Evolutionary conservation across 345 rosid species (phyloP), one percentile per base, ranked within the genome.

Genomic region (Barbarea vulgaris): DNA sequence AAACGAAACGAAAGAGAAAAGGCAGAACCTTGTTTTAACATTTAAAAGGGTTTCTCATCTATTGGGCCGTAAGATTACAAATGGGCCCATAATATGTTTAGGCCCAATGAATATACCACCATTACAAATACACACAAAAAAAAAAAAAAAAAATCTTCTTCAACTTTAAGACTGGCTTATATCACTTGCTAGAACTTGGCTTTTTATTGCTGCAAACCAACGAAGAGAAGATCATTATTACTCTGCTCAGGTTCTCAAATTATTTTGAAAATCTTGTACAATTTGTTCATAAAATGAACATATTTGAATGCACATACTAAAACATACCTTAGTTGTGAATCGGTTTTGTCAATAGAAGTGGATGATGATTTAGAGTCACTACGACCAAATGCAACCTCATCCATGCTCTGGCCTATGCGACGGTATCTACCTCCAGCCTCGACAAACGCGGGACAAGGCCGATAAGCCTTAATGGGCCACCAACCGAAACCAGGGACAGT

Each of bases 381-480:
- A 53, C 89, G 67, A 53, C 98, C 96, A 59, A 64, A 90, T 44
- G 84, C 95, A 70, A 91, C 91, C 71, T 91, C 97, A 69, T 91
- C 98, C 98, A 94, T 86, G 88, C 90, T 91, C 79, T 95, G 99
- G 1, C 97, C 97, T 2, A 70, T 82, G 56, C 93, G 85, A 31
- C 83, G 81, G 68, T 92, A 92, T 79, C 96, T 73, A 46, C 97
- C 97, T 11, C 97, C 97, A 37, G 97, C 86, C 34, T 92, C 93
- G 15, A 95, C 74, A 51, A 90, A 92, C 9, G 87, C 96, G 18
- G 97, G 99, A 67, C 97, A 95, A 28, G 97, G 97, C 53, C 97
- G 76, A 75, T 92, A 92, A 70, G 97, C 99, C 89, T 92, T 95
- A 72, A 90, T 90, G 3, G 97, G 99, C 96, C 97, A 92, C 99